Evolutionary conservation across 2,329 filamentous ascomycete species (phyloP).

Genomic region (Colletotrichum sp.): DNA sequence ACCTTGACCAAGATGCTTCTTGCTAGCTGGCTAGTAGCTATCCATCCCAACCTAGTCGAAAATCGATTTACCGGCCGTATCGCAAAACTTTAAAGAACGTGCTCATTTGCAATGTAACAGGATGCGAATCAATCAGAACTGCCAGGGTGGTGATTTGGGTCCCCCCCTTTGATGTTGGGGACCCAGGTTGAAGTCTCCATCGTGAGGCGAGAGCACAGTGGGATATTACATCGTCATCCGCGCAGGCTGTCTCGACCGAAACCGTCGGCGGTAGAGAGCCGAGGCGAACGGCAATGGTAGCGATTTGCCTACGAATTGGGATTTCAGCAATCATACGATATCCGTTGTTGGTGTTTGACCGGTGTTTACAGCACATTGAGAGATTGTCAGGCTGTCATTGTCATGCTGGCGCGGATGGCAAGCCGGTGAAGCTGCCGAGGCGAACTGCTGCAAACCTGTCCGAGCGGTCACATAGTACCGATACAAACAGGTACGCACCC

Average conservation of each 20-base stretch:
- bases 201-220: not conserved
- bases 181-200: not conserved
- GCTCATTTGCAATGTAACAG: not conserved
- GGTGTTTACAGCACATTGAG: not conserved
- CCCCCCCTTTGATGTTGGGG: not conserved
- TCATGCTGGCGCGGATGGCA: not conserved
- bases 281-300: not conserved
- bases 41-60: not conserved
- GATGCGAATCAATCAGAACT: not conserved
- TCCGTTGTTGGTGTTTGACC: not conserved
- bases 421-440: not conserved
- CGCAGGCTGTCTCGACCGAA: not conserved
- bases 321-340: not conserved
- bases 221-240: not conserved
- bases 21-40: not conserved
- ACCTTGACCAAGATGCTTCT: not conserved
- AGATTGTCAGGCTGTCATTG: not conserved
- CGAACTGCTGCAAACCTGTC: constrained; percentile 2
- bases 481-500: constrained; percentile 6
- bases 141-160: not conserved
- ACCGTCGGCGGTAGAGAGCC: not conserved
- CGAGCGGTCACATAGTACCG: not conserved
- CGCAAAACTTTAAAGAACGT: not conserved
- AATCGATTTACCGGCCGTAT: not conserved
- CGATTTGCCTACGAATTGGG: not conserved